These are phyloP conservation scores for Fagus sylvatica DNA, from an alignment of 306 rosid genomes.

Conservation along the genomic window DNA sequence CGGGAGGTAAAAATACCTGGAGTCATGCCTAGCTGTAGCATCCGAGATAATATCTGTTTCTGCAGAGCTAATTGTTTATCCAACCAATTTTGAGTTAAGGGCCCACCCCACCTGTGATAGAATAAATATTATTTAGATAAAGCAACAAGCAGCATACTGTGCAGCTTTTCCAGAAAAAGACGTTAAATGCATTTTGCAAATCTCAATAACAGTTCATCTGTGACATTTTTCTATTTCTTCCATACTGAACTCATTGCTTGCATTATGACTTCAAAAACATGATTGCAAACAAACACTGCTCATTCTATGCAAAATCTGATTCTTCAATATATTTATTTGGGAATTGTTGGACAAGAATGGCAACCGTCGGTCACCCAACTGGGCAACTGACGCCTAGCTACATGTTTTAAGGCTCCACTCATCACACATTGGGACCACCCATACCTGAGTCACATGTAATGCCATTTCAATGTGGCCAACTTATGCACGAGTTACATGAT, in stretches of 20 bases:
- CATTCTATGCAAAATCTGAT: too few relatives aligned
- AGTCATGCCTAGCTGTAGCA: slow-evolving; percentile 97
- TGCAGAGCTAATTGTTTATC: slow-evolving; percentile 81
- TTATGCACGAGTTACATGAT: too few relatives aligned
- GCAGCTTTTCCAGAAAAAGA: background rate
- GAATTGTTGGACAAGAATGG: background rate
- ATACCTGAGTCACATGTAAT: too few relatives aligned
- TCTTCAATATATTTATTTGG: too few relatives aligned
- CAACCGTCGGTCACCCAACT: background rate
- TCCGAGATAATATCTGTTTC: slow-evolving; percentile 70
- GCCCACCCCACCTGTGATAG: slow-evolving; percentile 88
- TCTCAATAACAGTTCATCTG: background rate
- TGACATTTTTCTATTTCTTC: background rate
- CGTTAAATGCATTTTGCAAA: background rate
- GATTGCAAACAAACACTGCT: background rate
- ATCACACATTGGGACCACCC: too few relatives aligned
- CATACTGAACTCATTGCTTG: background rate
- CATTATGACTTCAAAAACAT: background rate
- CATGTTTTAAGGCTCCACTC: too few relatives aligned
- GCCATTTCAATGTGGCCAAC: too few relatives aligned
- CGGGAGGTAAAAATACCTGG: slow-evolving; percentile 54
- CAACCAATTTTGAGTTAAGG: slow-evolving; percentile 88
- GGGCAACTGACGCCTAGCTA: too few relatives aligned
- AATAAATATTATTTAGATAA: slow-evolving; percentile 27
- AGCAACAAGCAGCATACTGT: slow-evolving; percentile 3